Conservation (phyloP, 176 grass and related monocot genomes). For the Puccinellia tenuiflora region DNA sequence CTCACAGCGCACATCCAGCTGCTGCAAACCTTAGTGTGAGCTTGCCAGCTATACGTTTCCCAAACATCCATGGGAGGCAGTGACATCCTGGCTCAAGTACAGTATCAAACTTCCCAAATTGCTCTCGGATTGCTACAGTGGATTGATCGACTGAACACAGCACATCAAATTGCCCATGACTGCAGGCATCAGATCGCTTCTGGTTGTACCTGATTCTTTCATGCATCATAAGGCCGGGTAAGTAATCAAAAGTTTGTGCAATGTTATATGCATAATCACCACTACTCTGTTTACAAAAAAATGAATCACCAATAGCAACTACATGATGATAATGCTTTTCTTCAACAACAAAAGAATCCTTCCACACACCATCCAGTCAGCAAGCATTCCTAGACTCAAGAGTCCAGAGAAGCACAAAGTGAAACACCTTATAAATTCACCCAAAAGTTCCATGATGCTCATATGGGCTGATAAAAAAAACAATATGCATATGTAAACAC, state of each 20-base stretch:
- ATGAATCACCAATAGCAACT: neutral
- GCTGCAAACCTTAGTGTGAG: slow-evolving; percentile 56
- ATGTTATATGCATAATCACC: neutral
- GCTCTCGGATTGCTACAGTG: slow-evolving; percentile 23
- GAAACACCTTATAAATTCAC: neutral
- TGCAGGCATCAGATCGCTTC: slow-evolving; percentile 13
- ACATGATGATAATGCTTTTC: neutral
- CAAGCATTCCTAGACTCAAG: neutral
- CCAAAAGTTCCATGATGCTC: neutral
- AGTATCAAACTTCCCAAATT: slow-evolving; percentile 38
- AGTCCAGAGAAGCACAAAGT: neutral
- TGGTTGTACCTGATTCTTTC: slow-evolving; percentile 14
- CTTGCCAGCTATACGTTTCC: slow-evolving; percentile 31
- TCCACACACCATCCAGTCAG: neutral
- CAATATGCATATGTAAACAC: neutral
- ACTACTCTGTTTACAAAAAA: neutral
- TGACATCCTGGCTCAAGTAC: slow-evolving; percentile 53
- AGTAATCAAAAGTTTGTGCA: neutral
- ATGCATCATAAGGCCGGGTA: slow-evolving; percentile 6
- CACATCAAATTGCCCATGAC: slow-evolving; percentile 61
- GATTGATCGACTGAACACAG: slow-evolving; percentile 47
- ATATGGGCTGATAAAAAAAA: neutral
- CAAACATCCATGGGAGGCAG: slow-evolving; percentile 32
- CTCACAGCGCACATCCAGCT: slow-evolving; percentile 61
- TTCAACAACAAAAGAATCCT: neutral